Base-by-base conservation (phyloP, 768 basidiomycete genomes). In the Rhodotorula graminis region DNA sequence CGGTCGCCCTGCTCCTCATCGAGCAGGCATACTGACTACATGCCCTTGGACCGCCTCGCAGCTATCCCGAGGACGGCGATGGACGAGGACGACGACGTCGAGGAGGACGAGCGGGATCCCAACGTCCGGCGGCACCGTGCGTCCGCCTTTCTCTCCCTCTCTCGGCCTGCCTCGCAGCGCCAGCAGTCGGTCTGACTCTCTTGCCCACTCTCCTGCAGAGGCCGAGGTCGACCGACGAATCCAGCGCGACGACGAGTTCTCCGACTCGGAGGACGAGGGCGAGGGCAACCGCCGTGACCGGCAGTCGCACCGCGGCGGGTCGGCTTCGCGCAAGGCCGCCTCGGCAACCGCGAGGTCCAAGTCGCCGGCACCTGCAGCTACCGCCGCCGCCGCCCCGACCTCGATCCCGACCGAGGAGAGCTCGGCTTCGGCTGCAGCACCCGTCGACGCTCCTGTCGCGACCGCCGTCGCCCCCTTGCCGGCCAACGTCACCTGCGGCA, bases 201-300 rank as follows among this genome's bases (percentile, higher is more conserved):
- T 3, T 29, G 2, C 42, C 59, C 29, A 27, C 29, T 27, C 29
- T 27, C 0, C n/a, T 31, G 29, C 74, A 84, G 83, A 86, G 76
- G 86, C 89, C 25, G 81, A 92, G 16, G 86, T 93, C 47, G 95
- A 99, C 80, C 86, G 88, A 33, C 85, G 88, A 33, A 85, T 90
- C 72, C 93, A 93, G 80, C 87, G 86, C 10, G 92, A 95, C 53
- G 90, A 89, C 31, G 92, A 94, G 78, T 85, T 96, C 21, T 96
- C 93, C 14, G 96, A 99, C 80, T 98, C 96, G 3, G 96, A 99
- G 75, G 96, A 99, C 80, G 96, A 99, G 82, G 94, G 92, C 27
- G 90, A 90, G 77, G 93, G 64, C 55, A 65, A 57, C 11, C 77
- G 71, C 2, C 49, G 67, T 2, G 61, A 77, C 59, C 71, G 70